These are phyloP conservation scores for Phytophthora foliorum DNA, from an alignment of 352 stramenopile species.

Conservation along the genomic window DNA sequence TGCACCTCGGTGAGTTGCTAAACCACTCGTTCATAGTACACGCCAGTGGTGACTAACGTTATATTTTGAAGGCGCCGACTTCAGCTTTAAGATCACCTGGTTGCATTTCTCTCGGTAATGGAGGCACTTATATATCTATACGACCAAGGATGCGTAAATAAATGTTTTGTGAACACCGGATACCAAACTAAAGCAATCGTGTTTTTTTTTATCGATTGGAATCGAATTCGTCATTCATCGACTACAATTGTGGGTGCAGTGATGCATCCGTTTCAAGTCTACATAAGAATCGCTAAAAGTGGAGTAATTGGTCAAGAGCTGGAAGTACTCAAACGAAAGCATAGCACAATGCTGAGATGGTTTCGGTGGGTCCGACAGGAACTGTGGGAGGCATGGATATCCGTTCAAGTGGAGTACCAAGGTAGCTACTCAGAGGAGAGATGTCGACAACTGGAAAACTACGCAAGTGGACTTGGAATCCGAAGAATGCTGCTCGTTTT, in stretches of 20 bases:
- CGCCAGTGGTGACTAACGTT: neutral
- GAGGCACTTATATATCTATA: too few species aligned
- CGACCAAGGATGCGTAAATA: too few species aligned
- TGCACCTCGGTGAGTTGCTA: slow-evolving; percentile 6
- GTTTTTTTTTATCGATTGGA: too few species aligned
- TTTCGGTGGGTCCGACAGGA: neutral
- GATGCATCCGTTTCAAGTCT: neutral
- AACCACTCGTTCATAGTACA: neutral
- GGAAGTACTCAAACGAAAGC: neutral
- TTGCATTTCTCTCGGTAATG: too few species aligned
- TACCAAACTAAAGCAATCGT: too few species aligned
- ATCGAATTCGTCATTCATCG: too few species aligned
- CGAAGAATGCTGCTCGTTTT: slow-evolving; percentile 17
- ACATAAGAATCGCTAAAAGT: neutral
- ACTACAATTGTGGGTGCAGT: too few species aligned
- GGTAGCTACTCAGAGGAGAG: slow-evolving; percentile 27
- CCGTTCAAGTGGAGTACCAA: slow-evolving; percentile 36
- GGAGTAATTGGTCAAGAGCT: neutral
- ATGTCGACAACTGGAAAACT: slow-evolving; percentile 12
- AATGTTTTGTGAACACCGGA: too few species aligned
- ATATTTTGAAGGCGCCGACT: neutral
- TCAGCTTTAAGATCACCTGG: slow-evolving; percentile 5
- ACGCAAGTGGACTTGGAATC: neutral
- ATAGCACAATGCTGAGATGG: neutral
- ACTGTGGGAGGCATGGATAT: slow-evolving; percentile 23